Conservation (phyloP, 2,329 filamentous ascomycete genomes). For the Sarocladium kiliense region DNA sequence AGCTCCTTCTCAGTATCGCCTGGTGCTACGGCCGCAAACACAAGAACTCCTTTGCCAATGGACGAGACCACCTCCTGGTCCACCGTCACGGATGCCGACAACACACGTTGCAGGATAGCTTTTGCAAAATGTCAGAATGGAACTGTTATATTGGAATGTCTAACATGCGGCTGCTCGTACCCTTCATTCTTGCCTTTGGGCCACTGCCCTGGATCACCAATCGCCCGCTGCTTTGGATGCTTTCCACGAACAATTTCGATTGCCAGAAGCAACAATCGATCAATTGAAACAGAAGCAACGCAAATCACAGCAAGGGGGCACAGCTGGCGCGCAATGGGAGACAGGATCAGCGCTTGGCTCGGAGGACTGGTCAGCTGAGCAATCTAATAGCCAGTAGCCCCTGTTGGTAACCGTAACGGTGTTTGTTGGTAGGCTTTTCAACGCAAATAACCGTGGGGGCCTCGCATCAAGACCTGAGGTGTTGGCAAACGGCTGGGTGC, state of each 20-base stretch:
- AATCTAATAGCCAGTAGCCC: background rate
- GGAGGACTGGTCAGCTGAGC: background rate
- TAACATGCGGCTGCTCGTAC: conserved; percentile 18
- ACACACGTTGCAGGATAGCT: conserved; percentile 91
- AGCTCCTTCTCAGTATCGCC: conserved; percentile 87
- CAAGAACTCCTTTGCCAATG: conserved; percentile 83
- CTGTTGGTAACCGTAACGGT: background rate
- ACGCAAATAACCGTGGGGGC: background rate
- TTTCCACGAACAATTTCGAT: background rate
- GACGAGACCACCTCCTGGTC: conserved; percentile 85
- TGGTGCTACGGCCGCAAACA: conserved; percentile 86
- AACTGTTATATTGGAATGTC: conserved; percentile 10
- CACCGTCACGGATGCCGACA: conserved; percentile 93
- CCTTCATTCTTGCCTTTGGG: conserved; percentile 26
- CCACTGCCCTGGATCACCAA: conserved; percentile 1
- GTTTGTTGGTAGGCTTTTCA: background rate
- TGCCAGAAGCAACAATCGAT: background rate
- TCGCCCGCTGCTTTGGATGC: background rate
- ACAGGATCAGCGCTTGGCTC: background rate
- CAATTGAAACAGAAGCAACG: background rate
- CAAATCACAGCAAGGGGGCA: background rate
- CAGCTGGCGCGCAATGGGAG: background rate
- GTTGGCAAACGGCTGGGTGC: background rate
- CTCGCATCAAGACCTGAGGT: background rate
- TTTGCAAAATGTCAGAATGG: conserved; percentile 8